These are phyloP conservation scores for Calonectria ilicicola DNA, from an alignment of 2,329 filamentous ascomycete species.

Conservation along the genomic window DNA sequence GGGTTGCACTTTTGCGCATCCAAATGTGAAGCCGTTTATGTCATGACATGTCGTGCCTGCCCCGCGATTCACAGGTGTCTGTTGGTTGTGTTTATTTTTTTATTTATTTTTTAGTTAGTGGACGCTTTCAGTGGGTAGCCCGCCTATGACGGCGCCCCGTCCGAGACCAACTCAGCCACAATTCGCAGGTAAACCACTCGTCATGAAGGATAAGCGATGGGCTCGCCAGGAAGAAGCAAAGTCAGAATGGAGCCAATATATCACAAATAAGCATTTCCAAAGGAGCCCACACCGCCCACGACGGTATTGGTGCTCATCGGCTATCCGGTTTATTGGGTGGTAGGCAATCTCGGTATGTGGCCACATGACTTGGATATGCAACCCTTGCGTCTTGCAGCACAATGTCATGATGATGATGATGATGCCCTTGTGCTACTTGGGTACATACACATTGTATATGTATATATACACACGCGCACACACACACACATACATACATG, in stretches of 20 bases:
- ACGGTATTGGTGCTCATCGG: background rate
- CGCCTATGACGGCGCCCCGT: background rate
- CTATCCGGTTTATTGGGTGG: conserved; percentile 11
- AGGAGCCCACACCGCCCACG: background rate
- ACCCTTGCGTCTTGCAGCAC: background rate
- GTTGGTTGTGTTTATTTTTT: background rate
- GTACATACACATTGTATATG: too few species aligned
- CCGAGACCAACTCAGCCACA: conserved; percentile 15
- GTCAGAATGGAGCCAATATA: too few species aligned
- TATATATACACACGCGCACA: too few species aligned
- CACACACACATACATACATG: too few species aligned
- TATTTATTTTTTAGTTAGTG: too few species aligned
- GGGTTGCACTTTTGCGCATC: background rate
- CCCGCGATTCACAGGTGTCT: background rate
- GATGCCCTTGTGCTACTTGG: too few species aligned
- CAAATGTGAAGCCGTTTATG: background rate
- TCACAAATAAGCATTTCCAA: background rate
- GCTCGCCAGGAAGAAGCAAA: background rate
- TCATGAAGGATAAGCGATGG: conserved; percentile 12
- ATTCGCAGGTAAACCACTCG: conserved; percentile 9
- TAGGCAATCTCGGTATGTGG: conserved; percentile 8
- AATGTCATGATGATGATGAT: too few species aligned
- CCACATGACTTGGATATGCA: conserved; percentile 10
- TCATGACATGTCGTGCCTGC: conserved; percentile 3
- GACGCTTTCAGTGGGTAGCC: background rate